These are phyloP conservation scores for Triangularia setosa DNA, from an alignment of 2,329 filamentous ascomycete genomes.

Conservation along the genomic window DNA sequence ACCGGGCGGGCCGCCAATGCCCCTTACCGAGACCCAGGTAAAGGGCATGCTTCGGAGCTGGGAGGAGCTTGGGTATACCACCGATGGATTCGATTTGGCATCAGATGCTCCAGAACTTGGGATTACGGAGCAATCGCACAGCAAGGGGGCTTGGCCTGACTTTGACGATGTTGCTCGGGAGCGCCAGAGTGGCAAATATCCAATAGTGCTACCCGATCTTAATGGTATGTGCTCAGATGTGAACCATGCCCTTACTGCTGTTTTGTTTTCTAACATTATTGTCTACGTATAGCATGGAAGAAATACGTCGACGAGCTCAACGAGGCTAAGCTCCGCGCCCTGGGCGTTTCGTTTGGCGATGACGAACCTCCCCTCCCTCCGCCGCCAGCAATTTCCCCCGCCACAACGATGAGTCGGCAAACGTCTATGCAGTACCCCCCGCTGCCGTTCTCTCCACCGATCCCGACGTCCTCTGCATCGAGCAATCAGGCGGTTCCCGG, in stretches of 20 bases:
- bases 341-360: constrained; percentile 79
- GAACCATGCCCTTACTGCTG: not conserved
- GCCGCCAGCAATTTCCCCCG: constrained; percentile 62
- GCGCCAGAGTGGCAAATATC: constrained; percentile 48
- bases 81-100: constrained; percentile 63
- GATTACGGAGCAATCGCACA: constrained; percentile 53
- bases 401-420: constrained; percentile 60
- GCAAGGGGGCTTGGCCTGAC: constrained; percentile 64
- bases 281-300: constrained; percentile 52
- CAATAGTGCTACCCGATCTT: constrained; percentile 66
- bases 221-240: constrained; percentile 43
- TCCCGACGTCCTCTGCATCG: constrained; percentile 73
- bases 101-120: constrained; percentile 39
- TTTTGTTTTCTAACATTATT: constrained; percentile 18
- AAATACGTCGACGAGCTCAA: constrained; percentile 76
- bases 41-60: constrained; percentile 61
- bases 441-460: constrained; percentile 76
- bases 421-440: constrained; percentile 71
- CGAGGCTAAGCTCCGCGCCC: constrained; percentile 86
- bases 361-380: constrained; percentile 56
- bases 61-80: constrained; percentile 66
- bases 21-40: constrained; percentile 54
- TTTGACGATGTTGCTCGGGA: constrained; percentile 56
- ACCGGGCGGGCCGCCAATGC: constrained; percentile 49
- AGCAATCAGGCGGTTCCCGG: constrained; percentile 60